A percentile compares a stretch with the other conserved stretches of the same genome.
Conservation (phyloP, 2,329 filamentous ascomycete species). For the Xylariaceae sp. region DNA sequence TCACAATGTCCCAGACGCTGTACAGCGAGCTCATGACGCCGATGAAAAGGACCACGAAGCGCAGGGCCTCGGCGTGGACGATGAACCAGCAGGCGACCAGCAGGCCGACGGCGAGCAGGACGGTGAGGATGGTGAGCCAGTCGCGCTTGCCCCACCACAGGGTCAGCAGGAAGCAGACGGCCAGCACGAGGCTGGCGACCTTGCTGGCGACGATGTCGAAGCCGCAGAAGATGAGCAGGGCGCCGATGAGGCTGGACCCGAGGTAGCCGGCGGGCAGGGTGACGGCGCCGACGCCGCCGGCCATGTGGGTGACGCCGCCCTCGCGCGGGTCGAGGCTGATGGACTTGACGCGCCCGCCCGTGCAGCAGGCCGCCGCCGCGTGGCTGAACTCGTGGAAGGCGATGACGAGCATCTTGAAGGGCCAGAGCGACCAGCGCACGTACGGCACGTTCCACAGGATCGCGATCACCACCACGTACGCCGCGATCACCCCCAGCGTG, state of each 20-base stretch:
- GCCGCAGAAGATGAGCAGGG: slow-evolving; percentile 69
- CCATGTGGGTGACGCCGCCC: slow-evolving; percentile 72
- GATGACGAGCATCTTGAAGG: slow-evolving; percentile 83
- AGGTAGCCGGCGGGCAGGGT: slow-evolving; percentile 74
- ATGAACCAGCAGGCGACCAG: slow-evolving; percentile 76
- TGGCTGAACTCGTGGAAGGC: slow-evolving; percentile 78
- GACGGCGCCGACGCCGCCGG: slow-evolving; percentile 60
- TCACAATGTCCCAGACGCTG: slow-evolving; percentile 72
- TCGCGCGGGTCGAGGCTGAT: slow-evolving; percentile 68
- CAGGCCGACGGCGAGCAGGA: slow-evolving; percentile 62
- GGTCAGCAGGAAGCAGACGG: slow-evolving; percentile 68
- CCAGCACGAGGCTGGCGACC: slow-evolving; percentile 66
- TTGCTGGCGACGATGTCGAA: slow-evolving; percentile 78
- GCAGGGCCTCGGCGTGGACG: slow-evolving; percentile 62
- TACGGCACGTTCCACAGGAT: slow-evolving; percentile 75
- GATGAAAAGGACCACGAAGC: slow-evolving; percentile 72
- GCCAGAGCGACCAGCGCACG: slow-evolving; percentile 67
- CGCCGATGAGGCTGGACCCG: slow-evolving; percentile 69
- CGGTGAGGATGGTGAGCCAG: slow-evolving; percentile 67
- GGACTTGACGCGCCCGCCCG: slow-evolving; percentile 65
- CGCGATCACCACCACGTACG: slow-evolving; percentile 66
- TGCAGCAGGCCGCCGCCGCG: slow-evolving; percentile 63
- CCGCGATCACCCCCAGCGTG: slow-evolving; percentile 63
- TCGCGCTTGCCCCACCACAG: slow-evolving; percentile 75
- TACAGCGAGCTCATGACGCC: slow-evolving; percentile 77